Conservation (phyloP, 352 stramenopile species). For the Phytopythium ostracodes region DNA sequence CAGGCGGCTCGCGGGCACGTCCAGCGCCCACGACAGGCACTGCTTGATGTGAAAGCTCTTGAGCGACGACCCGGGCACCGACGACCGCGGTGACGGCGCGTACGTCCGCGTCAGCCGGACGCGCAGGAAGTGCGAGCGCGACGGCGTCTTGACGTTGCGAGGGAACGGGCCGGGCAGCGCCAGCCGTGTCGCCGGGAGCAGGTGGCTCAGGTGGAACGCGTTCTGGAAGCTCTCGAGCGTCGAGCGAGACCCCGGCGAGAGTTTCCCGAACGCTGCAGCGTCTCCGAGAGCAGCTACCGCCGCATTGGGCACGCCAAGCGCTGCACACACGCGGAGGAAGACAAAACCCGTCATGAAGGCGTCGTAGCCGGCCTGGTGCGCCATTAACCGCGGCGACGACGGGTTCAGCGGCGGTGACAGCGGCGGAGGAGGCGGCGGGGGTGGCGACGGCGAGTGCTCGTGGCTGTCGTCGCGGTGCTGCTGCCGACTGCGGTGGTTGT, state of each 20-base stretch:
- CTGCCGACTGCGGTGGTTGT: neutral
- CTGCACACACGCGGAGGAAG: constrained; percentile 62
- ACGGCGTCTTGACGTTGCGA: constrained; percentile 34
- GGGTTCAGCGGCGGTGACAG: neutral
- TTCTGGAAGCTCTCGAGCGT: constrained; percentile 36
- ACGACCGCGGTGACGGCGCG: constrained; percentile 14
- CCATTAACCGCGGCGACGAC: constrained; percentile 25
- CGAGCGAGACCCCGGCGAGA: neutral
- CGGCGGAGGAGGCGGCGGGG: neutral
- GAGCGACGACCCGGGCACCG: constrained; percentile 23
- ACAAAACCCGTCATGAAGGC: constrained; percentile 78
- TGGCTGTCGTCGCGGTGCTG: neutral
- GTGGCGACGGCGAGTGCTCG: neutral
- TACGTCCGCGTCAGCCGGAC: constrained; percentile 51
- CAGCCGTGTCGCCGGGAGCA: constrained; percentile 49
- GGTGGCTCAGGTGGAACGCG: constrained; percentile 55
- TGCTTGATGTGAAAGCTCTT: constrained; percentile 79
- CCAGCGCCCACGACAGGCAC: constrained; percentile 48
- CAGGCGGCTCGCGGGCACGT: constrained; percentile 32
- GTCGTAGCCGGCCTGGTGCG: constrained; percentile 76
- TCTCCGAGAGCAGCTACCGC: constrained; percentile 29
- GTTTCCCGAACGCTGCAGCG: neutral
- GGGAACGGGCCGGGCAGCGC: constrained; percentile 43
- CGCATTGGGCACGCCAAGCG: constrained; percentile 54
- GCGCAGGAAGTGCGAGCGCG: constrained; percentile 46